Conservation (phyloP, 805 yeast species). For the Zygotorulaspora sp. region DNA sequence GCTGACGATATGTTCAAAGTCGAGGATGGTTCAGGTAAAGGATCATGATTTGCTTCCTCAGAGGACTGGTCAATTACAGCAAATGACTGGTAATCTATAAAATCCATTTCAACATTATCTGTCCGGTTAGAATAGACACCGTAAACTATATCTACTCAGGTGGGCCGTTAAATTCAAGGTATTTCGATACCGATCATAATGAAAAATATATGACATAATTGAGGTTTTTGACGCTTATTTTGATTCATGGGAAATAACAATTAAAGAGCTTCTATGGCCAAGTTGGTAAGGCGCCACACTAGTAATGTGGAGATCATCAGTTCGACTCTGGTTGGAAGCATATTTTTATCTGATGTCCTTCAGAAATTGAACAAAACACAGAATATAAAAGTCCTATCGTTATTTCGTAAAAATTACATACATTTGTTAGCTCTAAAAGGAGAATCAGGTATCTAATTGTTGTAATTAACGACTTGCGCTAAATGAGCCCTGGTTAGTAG, state of each 20-base stretch:
- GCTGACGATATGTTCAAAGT: slow-evolving; percentile 24
- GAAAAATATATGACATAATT: no score
- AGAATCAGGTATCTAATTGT: no score
- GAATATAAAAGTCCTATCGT: no score
- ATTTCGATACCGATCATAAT: no score
- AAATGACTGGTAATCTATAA: slow-evolving; percentile 45
- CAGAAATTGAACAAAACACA: no score
- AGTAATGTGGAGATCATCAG: slow-evolving; percentile 85
- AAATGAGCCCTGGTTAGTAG: background rate
- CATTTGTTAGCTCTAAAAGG: no score
- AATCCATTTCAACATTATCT: slow-evolving; percentile 40
- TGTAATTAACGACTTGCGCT: background rate
- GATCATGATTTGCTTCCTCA: slow-evolving; percentile 13
- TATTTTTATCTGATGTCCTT: no score
- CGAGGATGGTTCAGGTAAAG: slow-evolving; percentile 31
- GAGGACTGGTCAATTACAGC: slow-evolving; percentile 32
- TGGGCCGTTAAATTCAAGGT: no score
- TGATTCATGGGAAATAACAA: no score
- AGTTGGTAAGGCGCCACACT: slow-evolving; percentile 86
- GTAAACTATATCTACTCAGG: no score
- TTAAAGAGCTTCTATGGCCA: slow-evolving; percentile 49
- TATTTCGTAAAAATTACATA: no score
- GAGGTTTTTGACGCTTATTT: no score
- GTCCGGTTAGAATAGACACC: background rate
- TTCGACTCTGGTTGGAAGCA: slow-evolving; percentile 72